Evolutionary conservation across 140 eudicot species (phyloP).

Genomic region (Ambrosia hybrid): DNA sequence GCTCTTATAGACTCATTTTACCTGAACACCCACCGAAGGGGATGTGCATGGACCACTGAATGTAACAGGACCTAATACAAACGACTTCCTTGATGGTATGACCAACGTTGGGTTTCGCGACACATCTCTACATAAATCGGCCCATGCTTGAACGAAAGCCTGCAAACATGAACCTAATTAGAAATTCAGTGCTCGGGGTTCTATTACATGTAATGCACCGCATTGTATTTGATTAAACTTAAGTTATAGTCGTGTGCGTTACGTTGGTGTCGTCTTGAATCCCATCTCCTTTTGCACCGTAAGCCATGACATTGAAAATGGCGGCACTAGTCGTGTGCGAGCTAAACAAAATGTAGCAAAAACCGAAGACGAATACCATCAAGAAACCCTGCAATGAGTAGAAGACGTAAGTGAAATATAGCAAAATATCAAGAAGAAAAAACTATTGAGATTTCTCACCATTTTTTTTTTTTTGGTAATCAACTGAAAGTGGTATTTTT

Average conservation of each 20-base stretch:
- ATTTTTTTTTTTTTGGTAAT: background rate
- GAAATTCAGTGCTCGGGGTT: background rate
- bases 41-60: slow-evolving; percentile 40
- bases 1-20: background rate
- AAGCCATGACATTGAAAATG: slow-evolving; percentile 9
- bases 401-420: background rate
- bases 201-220: slow-evolving; percentile 3
- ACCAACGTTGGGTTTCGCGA: slow-evolving; percentile 16
- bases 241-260: background rate
- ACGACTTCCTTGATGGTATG: slow-evolving; percentile 33
- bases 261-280: slow-evolving; percentile 17
- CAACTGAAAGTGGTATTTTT: background rate
- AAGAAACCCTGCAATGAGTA: slow-evolving; percentile 8
- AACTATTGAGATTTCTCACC: background rate
- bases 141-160: slow-evolving; percentile 44
- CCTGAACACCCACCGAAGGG: slow-evolving; percentile 27
- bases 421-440: too few species aligned
- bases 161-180: slow-evolving; percentile 7
- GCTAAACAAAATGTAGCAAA: background rate
- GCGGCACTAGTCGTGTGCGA: background rate
- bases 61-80: slow-evolving; percentile 21
- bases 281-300: slow-evolving; percentile 32
- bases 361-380: background rate
- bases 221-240: background rate
- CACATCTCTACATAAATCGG: slow-evolving; percentile 27